Evolutionary conservation across 1,284 basidiomycete genomes (phyloP).

Genomic region (Tremellales sp.): DNA sequence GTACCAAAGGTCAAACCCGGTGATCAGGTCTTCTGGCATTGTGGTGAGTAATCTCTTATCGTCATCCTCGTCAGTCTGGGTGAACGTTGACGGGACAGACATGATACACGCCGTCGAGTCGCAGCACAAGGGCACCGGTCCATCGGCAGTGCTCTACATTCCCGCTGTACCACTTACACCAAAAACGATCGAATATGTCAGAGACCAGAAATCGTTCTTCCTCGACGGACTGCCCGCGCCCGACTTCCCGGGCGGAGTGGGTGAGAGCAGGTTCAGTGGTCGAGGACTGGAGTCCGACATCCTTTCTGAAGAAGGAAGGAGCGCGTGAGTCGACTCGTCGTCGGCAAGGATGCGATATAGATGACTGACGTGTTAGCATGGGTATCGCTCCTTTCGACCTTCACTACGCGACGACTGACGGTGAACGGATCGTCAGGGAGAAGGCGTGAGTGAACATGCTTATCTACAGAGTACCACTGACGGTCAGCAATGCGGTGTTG

Average conservation of each 20-base stretch:
- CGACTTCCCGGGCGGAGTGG: conserved; percentile 71
- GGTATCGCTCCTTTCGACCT: conserved; percentile 20
- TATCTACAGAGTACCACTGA: too few species aligned
- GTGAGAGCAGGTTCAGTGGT: conserved; percentile 59
- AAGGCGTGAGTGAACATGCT: conserved; percentile 25
- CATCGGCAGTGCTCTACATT: conserved; percentile 75
- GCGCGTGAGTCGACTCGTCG: conserved; percentile 39
- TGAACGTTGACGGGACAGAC: conserved; percentile 50
- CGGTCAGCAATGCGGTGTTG: too few species aligned
- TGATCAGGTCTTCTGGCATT: conserved; percentile 79
- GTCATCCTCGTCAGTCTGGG: neutral
- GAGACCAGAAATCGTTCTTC: conserved; percentile 59
- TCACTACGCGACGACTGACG: conserved; percentile 4
- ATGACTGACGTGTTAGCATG: neutral
- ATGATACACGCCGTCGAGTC: conserved; percentile 68
- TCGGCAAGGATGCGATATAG: neutral
- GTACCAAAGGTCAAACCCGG: conserved; percentile 69
- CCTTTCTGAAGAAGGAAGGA: conserved; percentile 50
- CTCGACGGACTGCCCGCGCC: conserved; percentile 58
- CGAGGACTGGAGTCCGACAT: conserved; percentile 54
- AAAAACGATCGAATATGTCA: conserved; percentile 62
- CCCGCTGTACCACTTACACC: conserved; percentile 67
- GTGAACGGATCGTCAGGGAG: conserved; percentile 23
- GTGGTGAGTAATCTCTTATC: too few species aligned
- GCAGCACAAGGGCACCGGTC: conserved; percentile 57